These are phyloP conservation scores for Penicillium sp. DNA, from an alignment of 2,329 filamentous ascomycete species.

Conservation along the genomic window DNA sequence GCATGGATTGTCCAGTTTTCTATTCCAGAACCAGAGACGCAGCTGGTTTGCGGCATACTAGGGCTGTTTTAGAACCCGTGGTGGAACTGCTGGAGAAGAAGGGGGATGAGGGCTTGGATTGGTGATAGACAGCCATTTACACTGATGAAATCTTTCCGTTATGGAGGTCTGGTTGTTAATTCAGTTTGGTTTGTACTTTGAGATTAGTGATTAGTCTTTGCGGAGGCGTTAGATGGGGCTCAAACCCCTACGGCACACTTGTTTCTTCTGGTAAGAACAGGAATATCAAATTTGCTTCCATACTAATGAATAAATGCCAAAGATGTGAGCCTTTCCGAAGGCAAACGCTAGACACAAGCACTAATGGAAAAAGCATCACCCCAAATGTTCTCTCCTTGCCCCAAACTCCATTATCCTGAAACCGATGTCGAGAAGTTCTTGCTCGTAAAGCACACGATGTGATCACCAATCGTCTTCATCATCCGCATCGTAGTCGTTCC, in stretches of 20 bases:
- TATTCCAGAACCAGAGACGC: constrained; percentile 61
- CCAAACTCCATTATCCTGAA: background rate
- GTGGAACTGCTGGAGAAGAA: constrained; percentile 44
- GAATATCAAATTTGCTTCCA: background rate
- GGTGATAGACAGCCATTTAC: constrained; percentile 36
- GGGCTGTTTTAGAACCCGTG: constrained; percentile 45
- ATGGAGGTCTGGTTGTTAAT: constrained; percentile 6
- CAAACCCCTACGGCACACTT: background rate
- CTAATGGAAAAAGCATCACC: background rate
- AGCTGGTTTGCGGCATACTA: constrained; percentile 46
- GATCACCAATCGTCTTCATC: constrained; percentile 10
- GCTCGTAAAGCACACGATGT: background rate
- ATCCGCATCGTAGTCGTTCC: background rate
- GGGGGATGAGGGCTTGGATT: constrained; percentile 44
- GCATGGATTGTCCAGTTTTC: constrained; percentile 90
- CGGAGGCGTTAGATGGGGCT: background rate
- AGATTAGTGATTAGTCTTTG: background rate
- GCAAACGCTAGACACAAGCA: background rate
- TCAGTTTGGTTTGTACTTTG: background rate
- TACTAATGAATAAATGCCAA: background rate
- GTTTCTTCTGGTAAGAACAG: background rate
- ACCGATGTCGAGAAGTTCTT: background rate
- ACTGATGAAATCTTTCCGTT: background rate
- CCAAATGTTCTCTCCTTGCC: background rate
- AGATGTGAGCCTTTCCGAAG: background rate